phyloP scores from a whole-genome alignment of 2,329 filamentous ascomycete genomes.

The Aspergillus sp. region DNA sequence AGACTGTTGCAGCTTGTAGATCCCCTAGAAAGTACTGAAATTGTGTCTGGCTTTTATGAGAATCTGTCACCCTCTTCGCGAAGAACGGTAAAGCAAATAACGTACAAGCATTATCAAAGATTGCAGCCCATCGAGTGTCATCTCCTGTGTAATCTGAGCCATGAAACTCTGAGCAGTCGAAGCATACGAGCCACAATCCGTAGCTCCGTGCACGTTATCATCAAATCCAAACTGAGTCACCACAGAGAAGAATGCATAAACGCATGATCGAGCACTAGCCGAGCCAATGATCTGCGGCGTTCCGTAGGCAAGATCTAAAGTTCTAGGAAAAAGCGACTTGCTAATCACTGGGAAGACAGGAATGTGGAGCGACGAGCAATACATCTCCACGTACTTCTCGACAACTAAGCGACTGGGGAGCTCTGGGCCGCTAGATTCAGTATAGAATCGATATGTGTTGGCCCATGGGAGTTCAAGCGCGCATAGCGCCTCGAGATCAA shows the following conservation, averaged over 20 bases:
- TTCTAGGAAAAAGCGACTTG: slow-evolving; percentile 4
- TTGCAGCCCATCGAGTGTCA: slow-evolving; percentile 9
- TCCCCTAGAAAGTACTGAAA: slow-evolving; percentile 12
- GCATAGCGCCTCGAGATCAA: slow-evolving; percentile 1
- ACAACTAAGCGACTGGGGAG: not conserved
- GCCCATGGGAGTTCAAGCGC: slow-evolving; percentile 2
- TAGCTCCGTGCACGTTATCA: not conserved
- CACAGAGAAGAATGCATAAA: slow-evolving; percentile 6
- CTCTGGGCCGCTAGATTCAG: not conserved
- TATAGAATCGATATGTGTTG: not conserved
- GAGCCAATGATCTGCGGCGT: not conserved
- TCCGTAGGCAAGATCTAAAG: slow-evolving; percentile 8
- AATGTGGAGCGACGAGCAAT: slow-evolving; percentile 6
- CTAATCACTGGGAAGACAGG: slow-evolving; percentile 10
- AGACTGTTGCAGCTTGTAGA: slow-evolving; percentile 6
- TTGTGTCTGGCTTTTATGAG: slow-evolving; percentile 3
- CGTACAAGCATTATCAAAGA: slow-evolving; percentile 9
- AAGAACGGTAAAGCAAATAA: not conserved
- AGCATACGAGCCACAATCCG: slow-evolving; percentile 9
- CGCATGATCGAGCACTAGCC: slow-evolving; percentile 7
- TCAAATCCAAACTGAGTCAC: slow-evolving; percentile 6
- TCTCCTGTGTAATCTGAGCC: slow-evolving; percentile 6
- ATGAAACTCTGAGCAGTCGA: slow-evolving; percentile 4
- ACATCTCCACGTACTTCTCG: slow-evolving; percentile 3
- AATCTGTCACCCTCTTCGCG: not conserved